A percentile compares a stretch with the other conserved stretches of the same genome.
phyloP scores from a whole-genome alignment of 2,329 filamentous ascomycete species.

The Dactylellina haptotyla region DNA sequence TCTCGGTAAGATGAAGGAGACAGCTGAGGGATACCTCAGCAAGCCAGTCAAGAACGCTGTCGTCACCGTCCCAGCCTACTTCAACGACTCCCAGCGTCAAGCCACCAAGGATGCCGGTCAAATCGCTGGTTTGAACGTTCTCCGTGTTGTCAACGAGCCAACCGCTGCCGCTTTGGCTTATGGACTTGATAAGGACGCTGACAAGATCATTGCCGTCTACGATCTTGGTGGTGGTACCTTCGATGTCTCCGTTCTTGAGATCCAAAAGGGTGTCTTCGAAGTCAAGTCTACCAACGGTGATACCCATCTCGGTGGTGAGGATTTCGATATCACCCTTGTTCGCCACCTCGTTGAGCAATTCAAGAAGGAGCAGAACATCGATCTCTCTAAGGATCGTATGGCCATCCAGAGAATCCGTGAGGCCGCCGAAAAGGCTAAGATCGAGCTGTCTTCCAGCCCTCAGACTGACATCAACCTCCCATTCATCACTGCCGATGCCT shows the following conservation, averaged over 20 bases:
- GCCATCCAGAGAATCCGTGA: slow-evolving; percentile 99
- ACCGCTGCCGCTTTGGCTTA: slow-evolving; percentile 96
- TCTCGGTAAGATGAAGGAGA: slow-evolving; percentile 99
- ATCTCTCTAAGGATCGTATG: slow-evolving; percentile 93
- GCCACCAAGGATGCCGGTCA: slow-evolving; percentile 98
- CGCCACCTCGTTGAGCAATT: slow-evolving; percentile 93
- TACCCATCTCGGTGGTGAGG: slow-evolving; percentile 96
- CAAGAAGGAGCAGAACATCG: slow-evolving; percentile 93
- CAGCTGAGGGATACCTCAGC: slow-evolving; percentile 89
- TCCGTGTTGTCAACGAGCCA: slow-evolving; percentile 97
- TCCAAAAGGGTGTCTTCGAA: slow-evolving; percentile 97
- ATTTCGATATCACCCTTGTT: slow-evolving; percentile 95
- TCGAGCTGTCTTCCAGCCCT: slow-evolving; percentile 92
- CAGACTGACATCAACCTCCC: slow-evolving; percentile 98
- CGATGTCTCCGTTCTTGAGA: slow-evolving; percentile 97
- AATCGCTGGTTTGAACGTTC: slow-evolving; percentile 93
- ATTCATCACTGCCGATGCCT: slow-evolving; percentile 96
- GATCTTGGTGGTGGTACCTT: slow-evolving; percentile 99
- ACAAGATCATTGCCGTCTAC: slow-evolving; percentile 92
- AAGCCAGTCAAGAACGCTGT: slow-evolving; percentile 95
- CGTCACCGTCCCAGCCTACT: slow-evolving; percentile 96
- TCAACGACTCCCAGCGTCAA: slow-evolving; percentile 98
- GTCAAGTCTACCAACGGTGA: slow-evolving; percentile 99
- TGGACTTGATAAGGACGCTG: slow-evolving; percentile 92
- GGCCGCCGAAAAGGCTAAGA: slow-evolving; percentile 99